A percentile compares a stretch with the other conserved stretches of the same genome.
phyloP scores from a whole-genome alignment of 306 rosid species.

The Vigna unguiculata region DNA sequence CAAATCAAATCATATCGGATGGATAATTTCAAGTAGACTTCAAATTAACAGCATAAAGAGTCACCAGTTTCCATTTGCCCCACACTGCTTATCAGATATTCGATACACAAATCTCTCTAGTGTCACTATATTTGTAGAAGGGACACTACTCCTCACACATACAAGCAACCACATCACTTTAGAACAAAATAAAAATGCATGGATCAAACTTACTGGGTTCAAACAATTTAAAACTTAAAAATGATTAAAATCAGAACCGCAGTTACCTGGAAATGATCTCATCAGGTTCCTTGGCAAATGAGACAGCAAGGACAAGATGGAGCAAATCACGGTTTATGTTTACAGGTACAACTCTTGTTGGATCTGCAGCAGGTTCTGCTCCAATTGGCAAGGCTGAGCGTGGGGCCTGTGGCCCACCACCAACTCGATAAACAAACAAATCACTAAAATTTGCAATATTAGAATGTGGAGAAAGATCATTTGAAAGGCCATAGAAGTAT shows the following conservation, averaged over 20 bases:
- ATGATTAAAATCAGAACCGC: background rate
- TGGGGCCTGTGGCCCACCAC: conserved; percentile 99
- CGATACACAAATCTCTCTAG: background rate
- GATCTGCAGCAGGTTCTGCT: conserved; percentile 97
- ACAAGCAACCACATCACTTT: background rate
- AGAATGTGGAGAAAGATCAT: conserved; percentile 96
- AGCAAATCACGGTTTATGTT: conserved; percentile 84
- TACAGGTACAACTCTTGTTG: conserved; percentile 84
- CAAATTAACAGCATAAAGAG: background rate
- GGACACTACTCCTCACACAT: background rate
- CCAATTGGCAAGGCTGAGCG: conserved; percentile 98
- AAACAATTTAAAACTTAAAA: background rate
- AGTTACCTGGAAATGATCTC: conserved; percentile 88
- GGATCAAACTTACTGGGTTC: conserved; percentile 11
- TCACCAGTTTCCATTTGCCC: conserved; percentile 1
- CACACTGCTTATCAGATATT: background rate
- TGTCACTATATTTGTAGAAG: background rate
- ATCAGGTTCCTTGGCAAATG: conserved; percentile 91
- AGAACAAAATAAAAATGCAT: background rate
- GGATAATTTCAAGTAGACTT: background rate
- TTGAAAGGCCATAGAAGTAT: conserved; percentile 86
- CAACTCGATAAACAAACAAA: conserved; percentile 79
- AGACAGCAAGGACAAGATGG: conserved; percentile 82
- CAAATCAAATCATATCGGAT: background rate
- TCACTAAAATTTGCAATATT: conserved; percentile 81